A percentile compares a stretch with the other conserved stretches of the same genome.
These are phyloP conservation scores for Zasmidium angulare DNA, from an alignment of 2,329 filamentous ascomycete species.

Conservation along the genomic window DNA sequence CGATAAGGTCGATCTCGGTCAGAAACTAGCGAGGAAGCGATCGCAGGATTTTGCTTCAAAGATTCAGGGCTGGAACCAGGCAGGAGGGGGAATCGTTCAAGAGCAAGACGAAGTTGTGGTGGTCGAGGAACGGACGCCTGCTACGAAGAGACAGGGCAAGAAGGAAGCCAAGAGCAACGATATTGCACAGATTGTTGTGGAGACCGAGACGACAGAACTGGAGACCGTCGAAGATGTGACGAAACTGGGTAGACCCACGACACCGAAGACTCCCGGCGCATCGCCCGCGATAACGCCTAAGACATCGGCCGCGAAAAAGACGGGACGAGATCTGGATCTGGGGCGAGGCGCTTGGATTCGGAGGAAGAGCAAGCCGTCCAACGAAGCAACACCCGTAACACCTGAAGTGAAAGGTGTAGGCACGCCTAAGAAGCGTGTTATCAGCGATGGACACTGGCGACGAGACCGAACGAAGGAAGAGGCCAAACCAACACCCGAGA, in stretches of 20 bases:
- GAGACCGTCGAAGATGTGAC: constrained; percentile 17
- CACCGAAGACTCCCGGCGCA: constrained; percentile 4
- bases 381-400: constrained; percentile 44
- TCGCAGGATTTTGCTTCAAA: constrained; percentile 36
- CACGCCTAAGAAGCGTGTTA: constrained; percentile 84
- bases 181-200: constrained; percentile 23
- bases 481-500: constrained; percentile 17
- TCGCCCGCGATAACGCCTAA: constrained; percentile 10
- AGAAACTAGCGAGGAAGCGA: constrained; percentile 27
- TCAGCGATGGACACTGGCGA: constrained; percentile 87
- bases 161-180: constrained; percentile 8
- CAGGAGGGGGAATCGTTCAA: constrained; percentile 30
- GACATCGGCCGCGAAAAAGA: constrained; percentile 19
- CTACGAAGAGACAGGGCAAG: neutral
- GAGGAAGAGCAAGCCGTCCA: constrained; percentile 35
- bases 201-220: constrained; percentile 14
- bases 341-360: constrained; percentile 38
- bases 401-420: constrained; percentile 51
- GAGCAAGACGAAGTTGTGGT: constrained; percentile 30
- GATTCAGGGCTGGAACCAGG: constrained; percentile 34
- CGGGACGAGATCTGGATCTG: constrained; percentile 31
- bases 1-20: constrained; percentile 30
- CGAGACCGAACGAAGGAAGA: constrained; percentile 32
- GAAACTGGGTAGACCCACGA: constrained; percentile 1
- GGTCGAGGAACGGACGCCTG: constrained; percentile 11